phyloP scores from a whole-genome alignment of 2,329 filamentous ascomycete species.

The Colletotrichum brevisporum region DNA sequence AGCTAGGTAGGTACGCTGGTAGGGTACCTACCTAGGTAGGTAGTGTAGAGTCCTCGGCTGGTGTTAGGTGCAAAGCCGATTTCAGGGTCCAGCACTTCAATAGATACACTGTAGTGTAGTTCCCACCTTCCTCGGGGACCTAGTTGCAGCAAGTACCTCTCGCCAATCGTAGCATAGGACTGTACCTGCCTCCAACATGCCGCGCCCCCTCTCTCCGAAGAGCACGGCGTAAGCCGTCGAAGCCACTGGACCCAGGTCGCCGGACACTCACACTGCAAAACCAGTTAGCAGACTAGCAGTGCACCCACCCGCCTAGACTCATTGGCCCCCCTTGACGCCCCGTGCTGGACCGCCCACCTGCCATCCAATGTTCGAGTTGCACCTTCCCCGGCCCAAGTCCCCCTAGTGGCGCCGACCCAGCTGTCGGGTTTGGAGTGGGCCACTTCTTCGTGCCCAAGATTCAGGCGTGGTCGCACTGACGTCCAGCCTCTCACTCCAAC shows the following conservation, averaged over 20 bases:
- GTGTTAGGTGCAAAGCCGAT: too few relatives aligned
- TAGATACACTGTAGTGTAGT: too few relatives aligned
- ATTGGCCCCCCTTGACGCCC: slow-evolving; percentile 25
- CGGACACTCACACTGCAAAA: slow-evolving; percentile 11
- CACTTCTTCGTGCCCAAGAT: neutral
- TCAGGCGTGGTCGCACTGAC: neutral
- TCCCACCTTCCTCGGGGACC: neutral
- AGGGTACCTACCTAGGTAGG: neutral
- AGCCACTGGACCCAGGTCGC: slow-evolving; percentile 31
- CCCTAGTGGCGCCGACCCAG: slow-evolving; percentile 21
- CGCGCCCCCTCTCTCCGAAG: neutral
- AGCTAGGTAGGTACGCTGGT: neutral
- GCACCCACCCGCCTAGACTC: neutral
- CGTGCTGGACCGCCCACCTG: slow-evolving; percentile 29
- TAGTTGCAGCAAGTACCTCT: neutral
- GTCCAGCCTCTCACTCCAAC: too few relatives aligned
- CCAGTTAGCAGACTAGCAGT: neutral
- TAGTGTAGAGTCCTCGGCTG: neutral
- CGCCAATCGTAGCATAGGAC: neutral
- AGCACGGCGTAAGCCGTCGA: slow-evolving; percentile 10
- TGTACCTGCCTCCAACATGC: neutral
- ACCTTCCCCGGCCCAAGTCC: slow-evolving; percentile 15
- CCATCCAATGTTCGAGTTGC: slow-evolving; percentile 32
- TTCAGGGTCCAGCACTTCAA: slow-evolving; percentile 15
- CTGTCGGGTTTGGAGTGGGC: slow-evolving; percentile 25